Conservation (phyloP, 768 basidiomycete genomes). For the Cantharellus cinnabarinus region DNA sequence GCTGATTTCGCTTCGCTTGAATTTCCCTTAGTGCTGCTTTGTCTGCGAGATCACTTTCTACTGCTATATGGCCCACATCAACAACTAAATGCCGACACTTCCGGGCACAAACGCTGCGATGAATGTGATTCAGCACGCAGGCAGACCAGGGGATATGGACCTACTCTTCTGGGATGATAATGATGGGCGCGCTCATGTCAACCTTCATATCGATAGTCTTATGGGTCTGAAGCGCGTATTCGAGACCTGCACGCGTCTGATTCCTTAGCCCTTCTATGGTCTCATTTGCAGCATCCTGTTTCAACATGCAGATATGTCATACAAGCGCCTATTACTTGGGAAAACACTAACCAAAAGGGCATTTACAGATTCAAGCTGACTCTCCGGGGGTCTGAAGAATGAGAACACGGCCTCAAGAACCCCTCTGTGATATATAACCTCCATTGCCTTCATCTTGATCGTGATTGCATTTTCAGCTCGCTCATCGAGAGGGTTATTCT, state of each 20-base stretch:
- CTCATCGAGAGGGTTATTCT: conserved; percentile 77
- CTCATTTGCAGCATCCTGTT: conserved; percentile 75
- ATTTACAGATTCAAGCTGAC: conserved; percentile 86
- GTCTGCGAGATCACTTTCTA: conserved; percentile 75
- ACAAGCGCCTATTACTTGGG: background rate
- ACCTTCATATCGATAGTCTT: conserved; percentile 93
- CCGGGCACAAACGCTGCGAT: conserved; percentile 45
- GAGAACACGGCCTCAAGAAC: conserved; percentile 81
- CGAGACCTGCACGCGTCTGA: conserved; percentile 84
- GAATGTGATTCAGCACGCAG: background rate
- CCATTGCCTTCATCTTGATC: conserved; percentile 82
- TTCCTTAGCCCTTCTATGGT: conserved; percentile 85
- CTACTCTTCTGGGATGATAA: conserved; percentile 89
- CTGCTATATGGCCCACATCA: conserved; percentile 91
- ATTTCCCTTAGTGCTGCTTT: conserved; percentile 61
- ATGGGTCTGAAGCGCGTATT: conserved; percentile 81
- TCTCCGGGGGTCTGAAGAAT: conserved; percentile 87
- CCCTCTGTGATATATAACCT: conserved; percentile 86
- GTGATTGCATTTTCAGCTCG: conserved; percentile 81
- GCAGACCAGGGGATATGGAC: conserved; percentile 7
- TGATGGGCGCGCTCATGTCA: conserved; percentile 91
- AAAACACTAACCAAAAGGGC: conserved; percentile 51
- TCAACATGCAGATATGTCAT: background rate
- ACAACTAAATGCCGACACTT: conserved; percentile 73
- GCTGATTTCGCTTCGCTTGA: conserved; percentile 60